Evolutionary conservation across 192 early-diverging fungal species (phyloP), one percentile per base, ranked within the genome.

Genomic region (Linnemannia elongata): DNA sequence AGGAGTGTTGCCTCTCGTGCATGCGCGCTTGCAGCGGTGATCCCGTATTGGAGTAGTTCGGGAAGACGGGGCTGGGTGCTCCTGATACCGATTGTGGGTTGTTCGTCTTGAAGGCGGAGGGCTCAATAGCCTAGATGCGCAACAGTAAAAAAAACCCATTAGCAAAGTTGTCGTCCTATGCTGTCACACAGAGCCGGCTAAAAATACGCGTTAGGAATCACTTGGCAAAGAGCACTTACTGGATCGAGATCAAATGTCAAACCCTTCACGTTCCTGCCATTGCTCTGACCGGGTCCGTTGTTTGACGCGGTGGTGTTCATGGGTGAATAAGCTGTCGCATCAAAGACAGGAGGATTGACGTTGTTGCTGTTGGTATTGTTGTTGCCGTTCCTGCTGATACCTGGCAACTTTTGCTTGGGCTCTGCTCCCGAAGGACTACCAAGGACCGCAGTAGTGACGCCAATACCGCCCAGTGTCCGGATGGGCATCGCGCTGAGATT

Each of bases 401-500:
- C 83, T 0, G 83, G 83, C 44, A 80, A 57, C 55, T 85, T 85
- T 79, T 85, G 77, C n/a, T 73, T 85, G 15, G 44, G 42, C 22
- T 85, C 83, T 35, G 36, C 18, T 22, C 41, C 38, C 1, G 33
- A 41, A 4, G 36, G 41, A 10, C 82, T 33, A 20, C 77, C 74
- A 35, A 75, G 76, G 35, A 45, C 18, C 9, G 82, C 33, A 24
- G 63, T 47, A 8, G 30, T 79, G 5, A 55, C 47, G 8, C 83
- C 83, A 8, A 80, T 27, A 15, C 83, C 78, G 4, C 83, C 83
- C 45, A 79, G 47, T 15, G 83, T 85, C n/a, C 83, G 83, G 45
- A 85, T 85, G 52, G 77, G 77, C 68, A 85, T 39, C 22, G 22
- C 54, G 35, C 78, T 85, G 35, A 85, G 72, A 69, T 85, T 79